Base-by-base conservation (phyloP, 2,329 filamentous ascomycete genomes). In the Fusarium poae region DNA sequence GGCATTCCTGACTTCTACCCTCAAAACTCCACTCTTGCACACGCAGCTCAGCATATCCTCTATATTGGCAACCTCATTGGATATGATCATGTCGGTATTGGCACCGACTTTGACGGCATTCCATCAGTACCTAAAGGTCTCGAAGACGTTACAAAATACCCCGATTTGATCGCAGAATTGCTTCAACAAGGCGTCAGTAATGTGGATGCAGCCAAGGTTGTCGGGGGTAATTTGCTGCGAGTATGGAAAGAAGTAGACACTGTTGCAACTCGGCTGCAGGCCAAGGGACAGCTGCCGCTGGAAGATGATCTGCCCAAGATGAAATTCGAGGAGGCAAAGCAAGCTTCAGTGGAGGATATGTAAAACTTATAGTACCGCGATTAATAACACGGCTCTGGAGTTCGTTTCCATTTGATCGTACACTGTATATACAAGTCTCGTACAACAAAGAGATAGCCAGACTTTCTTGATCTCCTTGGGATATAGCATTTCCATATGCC, bases 61-160 rank as follows among this genome's bases (percentile, higher is more conserved):
- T 86, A 98, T 76, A 94, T 97, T 70, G 95, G 93, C 4, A 83
- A 92, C 45, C 81, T 91, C 32, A 93, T 97, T 63, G 95, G 95
- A 5, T 97, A 91, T 72, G 91, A 94, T 40, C 87, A 97, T 76
- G 93, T 97, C 18, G 95, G 94, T 1, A 79, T 97, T 20, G 95
- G 95, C 0, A 94, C 91, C 53, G 95, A 98, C 77, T 97, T 94
- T 77, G 94, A 97, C 77, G 95, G 88, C 11, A 94, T 94, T 58
- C 75, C 77, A 2, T 77, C 72, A 1, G 89, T 89, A 6, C 93
- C 94, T 0, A 77, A 82, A 55, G 95, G 94, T 0, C 79, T 98
- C 48, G 92, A 96, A 37, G 94, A 97, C 77, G 93, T 97, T 9
- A 89, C 90, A 49, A 93, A 92, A 76, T 97, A 91, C 74, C 94